Evolutionary conservation across 129 eudicot species (phyloP), one percentile per base, ranked within the genome.

Genomic region (Lactuca saligna): DNA sequence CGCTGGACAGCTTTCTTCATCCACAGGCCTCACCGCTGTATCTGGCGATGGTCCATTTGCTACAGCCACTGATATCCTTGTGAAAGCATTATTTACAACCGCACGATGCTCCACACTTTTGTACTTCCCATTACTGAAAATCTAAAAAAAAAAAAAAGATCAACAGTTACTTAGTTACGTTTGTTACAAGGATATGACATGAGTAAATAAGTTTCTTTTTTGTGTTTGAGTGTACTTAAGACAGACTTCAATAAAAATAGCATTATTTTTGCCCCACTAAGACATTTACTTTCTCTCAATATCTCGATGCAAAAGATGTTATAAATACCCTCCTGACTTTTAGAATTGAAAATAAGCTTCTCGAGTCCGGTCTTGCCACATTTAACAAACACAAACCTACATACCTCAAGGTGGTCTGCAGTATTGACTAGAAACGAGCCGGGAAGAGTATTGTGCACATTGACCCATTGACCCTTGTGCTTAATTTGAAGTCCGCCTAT

Each of bases 321-420:
- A n/a, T n/a, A 2, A 46, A 46, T 3, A 12, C 51, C 4, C 3
- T 9, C 9, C 0, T 42, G 2, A 46, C 11, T 10, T 10, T 3
- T 1, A 46, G 11, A 0, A 46, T 46, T 46, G n/a, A 46, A 46
- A 46, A 10, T 46, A n/a, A n/a, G n/a, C n/a, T n/a, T n/a, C n/a
- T n/a, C 20, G 15, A 46, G 51, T 46, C 57, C 9, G 2, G 9
- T 53, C 9, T 10, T 53, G 29, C 3, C 57, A 15, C 57, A 7
- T 50, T 4, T 11, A 33, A 50, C 2, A 61, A 61, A 33, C 6
- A 32, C n/a, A 16, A 8, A 6, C 10, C 16, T 63, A 20, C 7
- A 34, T 80, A 86, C 92, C 88, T 86, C 84, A 66, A 86, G 88
- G 8, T 83, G 92, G 53, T 86, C 88, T 0, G 71, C 88, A 0